These are phyloP conservation scores for Canavalia ensiformis DNA, from an alignment of 306 rosid genomes.

Conservation along the genomic window DNA sequence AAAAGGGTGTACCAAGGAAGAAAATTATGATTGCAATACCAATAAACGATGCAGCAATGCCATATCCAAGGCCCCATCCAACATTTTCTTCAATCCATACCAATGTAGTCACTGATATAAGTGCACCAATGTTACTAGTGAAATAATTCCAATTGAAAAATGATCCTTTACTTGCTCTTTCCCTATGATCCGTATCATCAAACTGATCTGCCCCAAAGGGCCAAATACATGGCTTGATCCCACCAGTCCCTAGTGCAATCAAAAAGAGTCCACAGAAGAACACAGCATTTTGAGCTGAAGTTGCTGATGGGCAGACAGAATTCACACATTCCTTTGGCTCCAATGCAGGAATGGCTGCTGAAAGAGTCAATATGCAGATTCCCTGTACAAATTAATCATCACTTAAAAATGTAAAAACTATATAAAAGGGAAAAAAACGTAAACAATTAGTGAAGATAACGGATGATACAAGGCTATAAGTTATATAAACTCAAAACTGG, in stretches of 20 bases:
- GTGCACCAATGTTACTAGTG: slow-evolving; percentile 83
- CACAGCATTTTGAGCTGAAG: slow-evolving; percentile 67
- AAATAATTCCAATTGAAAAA: slow-evolving; percentile 96
- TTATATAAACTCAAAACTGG: slow-evolving; percentile 14
- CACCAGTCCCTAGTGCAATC: slow-evolving; percentile 89
- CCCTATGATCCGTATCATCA: slow-evolving; percentile 80
- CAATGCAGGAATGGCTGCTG: slow-evolving; percentile 72
- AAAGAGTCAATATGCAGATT: slow-evolving; percentile 83
- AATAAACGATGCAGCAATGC: slow-evolving; percentile 81
- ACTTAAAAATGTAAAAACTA: slow-evolving; percentile 3
- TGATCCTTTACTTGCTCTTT: slow-evolving; percentile 83
- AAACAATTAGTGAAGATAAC: not conserved
- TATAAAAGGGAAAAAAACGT: not conserved
- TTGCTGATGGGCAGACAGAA: slow-evolving; percentile 71
- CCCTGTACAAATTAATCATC: slow-evolving; percentile 61
- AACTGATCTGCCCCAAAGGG: slow-evolving; percentile 95
- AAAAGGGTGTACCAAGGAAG: slow-evolving; percentile 76
- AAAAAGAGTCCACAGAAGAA: slow-evolving; percentile 84
- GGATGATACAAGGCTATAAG: not conserved
- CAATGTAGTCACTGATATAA: slow-evolving; percentile 71
- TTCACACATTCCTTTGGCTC: slow-evolving; percentile 69
- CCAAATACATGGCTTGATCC: slow-evolving; percentile 91
- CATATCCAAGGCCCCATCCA: slow-evolving; percentile 96
- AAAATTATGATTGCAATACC: slow-evolving; percentile 71
- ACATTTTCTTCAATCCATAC: slow-evolving; percentile 90